Evolutionary conservation across 148 eudicot species (phyloP).

Genomic region (Oxyria digyna): DNA sequence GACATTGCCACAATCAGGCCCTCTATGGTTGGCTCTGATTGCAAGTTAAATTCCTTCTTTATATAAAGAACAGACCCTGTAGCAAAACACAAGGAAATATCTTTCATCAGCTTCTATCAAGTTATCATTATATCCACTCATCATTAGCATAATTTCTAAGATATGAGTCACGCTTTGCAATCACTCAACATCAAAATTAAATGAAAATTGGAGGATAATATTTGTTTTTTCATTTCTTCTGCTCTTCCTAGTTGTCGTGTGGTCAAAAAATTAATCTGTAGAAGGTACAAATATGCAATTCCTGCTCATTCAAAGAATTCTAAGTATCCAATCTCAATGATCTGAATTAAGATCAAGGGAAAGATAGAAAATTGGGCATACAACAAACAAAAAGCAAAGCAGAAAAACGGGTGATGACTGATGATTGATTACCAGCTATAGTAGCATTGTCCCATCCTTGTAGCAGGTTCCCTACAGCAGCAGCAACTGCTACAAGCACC

Average conservation of each 20-base stretch:
- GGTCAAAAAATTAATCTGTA: background rate
- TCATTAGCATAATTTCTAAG: background rate
- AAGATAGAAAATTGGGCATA: background rate
- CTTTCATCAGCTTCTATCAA: background rate
- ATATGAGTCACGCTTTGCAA: background rate
- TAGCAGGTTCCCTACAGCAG: conserved; percentile 48
- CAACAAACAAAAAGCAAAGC: background rate
- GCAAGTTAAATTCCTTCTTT: conserved; percentile 53
- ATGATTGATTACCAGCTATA: conserved; percentile 33
- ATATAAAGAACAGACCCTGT: conserved; percentile 56
- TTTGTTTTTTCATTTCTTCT: background rate
- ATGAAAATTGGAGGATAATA: background rate
- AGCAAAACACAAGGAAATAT: background rate
- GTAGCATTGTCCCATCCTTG: conserved; percentile 76
- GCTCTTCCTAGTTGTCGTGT: background rate
- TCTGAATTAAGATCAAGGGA: background rate
- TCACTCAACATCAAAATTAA: background rate
- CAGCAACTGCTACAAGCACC: conserved; percentile 55
- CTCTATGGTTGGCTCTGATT: conserved; percentile 39
- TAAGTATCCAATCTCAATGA: background rate
- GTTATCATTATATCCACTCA: background rate
- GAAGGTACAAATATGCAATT: background rate
- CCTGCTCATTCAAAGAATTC: background rate
- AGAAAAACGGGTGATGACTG: background rate
- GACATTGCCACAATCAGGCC: conserved; percentile 64